phyloP scores from a whole-genome alignment of 2,329 filamentous ascomycete genomes.

The Clathrospora elynae region DNA sequence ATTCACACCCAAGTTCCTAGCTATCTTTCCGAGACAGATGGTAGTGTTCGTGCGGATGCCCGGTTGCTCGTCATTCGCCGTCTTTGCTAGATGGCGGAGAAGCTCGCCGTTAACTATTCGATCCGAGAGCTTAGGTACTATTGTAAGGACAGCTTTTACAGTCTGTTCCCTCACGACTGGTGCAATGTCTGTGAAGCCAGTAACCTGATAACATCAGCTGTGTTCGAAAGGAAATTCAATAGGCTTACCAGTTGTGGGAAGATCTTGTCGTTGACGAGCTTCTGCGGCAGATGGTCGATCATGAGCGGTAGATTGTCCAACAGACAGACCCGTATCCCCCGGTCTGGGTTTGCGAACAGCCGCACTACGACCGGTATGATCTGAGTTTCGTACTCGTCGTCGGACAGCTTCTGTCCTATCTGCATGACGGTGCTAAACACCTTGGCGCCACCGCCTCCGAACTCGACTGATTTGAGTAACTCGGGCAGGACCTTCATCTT shows the following conservation, averaged over 20 bases:
- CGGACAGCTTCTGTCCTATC: conserved; percentile 82
- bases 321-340: conserved; percentile 87
- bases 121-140: conserved; percentile 89
- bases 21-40: conserved; percentile 95
- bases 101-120: conserved; percentile 92
- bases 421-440: conserved; percentile 88
- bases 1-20: conserved; percentile 76
- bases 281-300: conserved; percentile 88
- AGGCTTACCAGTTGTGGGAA: conserved; percentile 81
- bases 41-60: conserved; percentile 98
- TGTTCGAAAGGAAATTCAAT: neutral
- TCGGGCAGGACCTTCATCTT: conserved; percentile 96
- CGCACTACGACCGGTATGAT: conserved; percentile 86
- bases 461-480: conserved; percentile 97
- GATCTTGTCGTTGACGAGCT: conserved; percentile 92
- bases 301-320: conserved; percentile 87
- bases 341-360: conserved; percentile 87
- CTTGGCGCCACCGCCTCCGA: conserved; percentile 91
- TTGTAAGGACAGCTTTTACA: conserved; percentile 85
- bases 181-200: conserved; percentile 89
- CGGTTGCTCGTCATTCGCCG: conserved; percentile 95
- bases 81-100: conserved; percentile 87
- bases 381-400: conserved; percentile 85
- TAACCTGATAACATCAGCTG: conserved; percentile 63
- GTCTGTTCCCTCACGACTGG: conserved; percentile 95